These are phyloP conservation scores for Claviceps cyperi DNA, from an alignment of 2,329 filamentous ascomycete species.

Conservation along the genomic window DNA sequence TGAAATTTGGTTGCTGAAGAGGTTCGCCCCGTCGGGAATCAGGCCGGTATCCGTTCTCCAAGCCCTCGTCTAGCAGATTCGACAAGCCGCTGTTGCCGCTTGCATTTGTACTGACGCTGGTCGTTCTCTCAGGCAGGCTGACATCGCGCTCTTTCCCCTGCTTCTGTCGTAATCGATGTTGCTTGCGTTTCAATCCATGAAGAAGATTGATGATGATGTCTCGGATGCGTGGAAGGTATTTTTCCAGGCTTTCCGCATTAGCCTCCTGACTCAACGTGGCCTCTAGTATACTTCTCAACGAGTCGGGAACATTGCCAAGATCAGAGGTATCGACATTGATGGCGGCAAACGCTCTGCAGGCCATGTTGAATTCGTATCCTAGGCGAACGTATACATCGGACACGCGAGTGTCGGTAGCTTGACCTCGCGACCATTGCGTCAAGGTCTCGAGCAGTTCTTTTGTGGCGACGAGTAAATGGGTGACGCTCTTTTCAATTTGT, in stretches of 20 bases:
- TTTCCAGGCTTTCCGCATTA: slow-evolving; percentile 82
- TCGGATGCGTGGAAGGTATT: slow-evolving; percentile 83
- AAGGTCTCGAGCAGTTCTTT: slow-evolving; percentile 96
- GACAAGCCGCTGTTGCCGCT: slow-evolving; percentile 43
- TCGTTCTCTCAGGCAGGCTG: slow-evolving; percentile 33
- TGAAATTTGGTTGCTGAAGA: slow-evolving; percentile 15
- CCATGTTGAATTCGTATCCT: slow-evolving; percentile 98
- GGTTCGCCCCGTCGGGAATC: slow-evolving; percentile 20
- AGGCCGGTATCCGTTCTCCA: slow-evolving; percentile 37
- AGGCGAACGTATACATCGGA: slow-evolving; percentile 96
- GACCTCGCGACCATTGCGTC: slow-evolving; percentile 90
- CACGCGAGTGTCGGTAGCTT: slow-evolving; percentile 85
- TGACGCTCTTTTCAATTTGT: slow-evolving; percentile 98
- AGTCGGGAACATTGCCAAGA: slow-evolving; percentile 86
- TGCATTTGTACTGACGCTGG: slow-evolving; percentile 43
- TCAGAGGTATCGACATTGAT: slow-evolving; percentile 94
- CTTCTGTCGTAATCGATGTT: slow-evolving; percentile 65
- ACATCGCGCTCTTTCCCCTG: slow-evolving; percentile 41
- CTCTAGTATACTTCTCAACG: slow-evolving; percentile 79
- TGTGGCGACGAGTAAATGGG: slow-evolving; percentile 89
- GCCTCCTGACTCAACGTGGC: slow-evolving; percentile 94
- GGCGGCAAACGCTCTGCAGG: slow-evolving; percentile 87
- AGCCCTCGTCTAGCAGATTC: slow-evolving; percentile 43
- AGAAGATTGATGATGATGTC: slow-evolving; percentile 98
- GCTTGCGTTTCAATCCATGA: slow-evolving; percentile 92